Percentiles rank a stretch among this genome's conserved stretches.
phyloP scores from a whole-genome alignment of 1,139 yeast species.

The Sugiyamaella xylanicola region DNA sequence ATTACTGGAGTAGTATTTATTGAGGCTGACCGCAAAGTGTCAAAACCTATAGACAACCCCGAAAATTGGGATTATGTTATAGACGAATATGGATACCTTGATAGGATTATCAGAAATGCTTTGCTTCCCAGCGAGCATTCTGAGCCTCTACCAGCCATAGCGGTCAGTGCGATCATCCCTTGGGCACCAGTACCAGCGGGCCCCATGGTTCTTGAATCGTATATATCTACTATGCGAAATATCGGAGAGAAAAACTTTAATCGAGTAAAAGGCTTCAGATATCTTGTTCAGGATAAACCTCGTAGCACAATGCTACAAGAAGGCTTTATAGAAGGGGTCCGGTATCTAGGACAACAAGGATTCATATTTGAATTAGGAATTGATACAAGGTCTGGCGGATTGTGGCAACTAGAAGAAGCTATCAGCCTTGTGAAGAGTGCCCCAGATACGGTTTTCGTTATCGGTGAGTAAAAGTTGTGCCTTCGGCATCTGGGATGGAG shows the following conservation, averaged over 20 bases:
- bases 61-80: constrained; percentile 33
- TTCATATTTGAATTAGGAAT: constrained; percentile 47
- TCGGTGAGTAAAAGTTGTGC: constrained; percentile 39
- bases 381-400: constrained; percentile 45
- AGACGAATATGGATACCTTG: constrained; percentile 38
- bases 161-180: constrained; percentile 23
- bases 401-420: constrained; percentile 48
- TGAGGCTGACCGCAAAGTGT: constrained; percentile 40
- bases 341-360: constrained; percentile 40
- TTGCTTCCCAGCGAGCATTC: not conserved
- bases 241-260: constrained; percentile 20
- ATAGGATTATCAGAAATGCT: constrained; percentile 25
- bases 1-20: constrained; percentile 39
- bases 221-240: constrained; percentile 21
- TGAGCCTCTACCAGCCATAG: not conserved
- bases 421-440: constrained; percentile 31
- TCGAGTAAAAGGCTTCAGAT: constrained; percentile 46
- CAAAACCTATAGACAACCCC: constrained; percentile 21
- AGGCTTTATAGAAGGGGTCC: constrained; percentile 40
- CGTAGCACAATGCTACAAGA: constrained; percentile 39
- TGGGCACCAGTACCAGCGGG: constrained; percentile 29
- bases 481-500: too few relatives aligned
- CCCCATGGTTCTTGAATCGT: constrained; percentile 26
- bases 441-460: constrained; percentile 31
- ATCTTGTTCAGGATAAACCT: constrained; percentile 48